phyloP scores from a whole-genome alignment of 2,329 filamentous ascomycete genomes.

The Didymellaceae sp. region DNA sequence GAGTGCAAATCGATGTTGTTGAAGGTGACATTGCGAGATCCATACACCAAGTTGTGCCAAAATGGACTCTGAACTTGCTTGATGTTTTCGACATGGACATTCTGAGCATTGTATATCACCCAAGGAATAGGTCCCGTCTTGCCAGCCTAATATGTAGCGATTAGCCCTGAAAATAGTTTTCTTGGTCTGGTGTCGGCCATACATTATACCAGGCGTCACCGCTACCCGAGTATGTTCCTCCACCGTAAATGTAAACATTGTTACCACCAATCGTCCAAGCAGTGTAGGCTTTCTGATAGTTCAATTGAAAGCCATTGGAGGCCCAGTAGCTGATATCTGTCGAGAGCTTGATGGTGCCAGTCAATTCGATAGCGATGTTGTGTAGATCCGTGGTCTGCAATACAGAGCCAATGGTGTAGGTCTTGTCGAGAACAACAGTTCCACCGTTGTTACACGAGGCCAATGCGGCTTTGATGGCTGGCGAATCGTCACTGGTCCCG shows the following conservation, averaged over 20 bases:
- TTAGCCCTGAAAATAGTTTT: constrained; percentile 64
- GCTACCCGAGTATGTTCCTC: constrained; percentile 69
- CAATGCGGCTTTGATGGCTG: constrained; percentile 61
- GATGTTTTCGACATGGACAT: constrained; percentile 65
- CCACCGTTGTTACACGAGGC: constrained; percentile 68
- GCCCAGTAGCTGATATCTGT: constrained; percentile 74
- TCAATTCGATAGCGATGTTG: constrained; percentile 63
- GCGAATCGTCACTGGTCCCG: constrained; percentile 56
- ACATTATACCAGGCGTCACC: constrained; percentile 70
- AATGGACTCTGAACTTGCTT: constrained; percentile 66
- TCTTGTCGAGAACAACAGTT: constrained; percentile 64
- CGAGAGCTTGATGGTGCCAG: constrained; percentile 67
- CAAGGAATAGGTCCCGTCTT: constrained; percentile 4
- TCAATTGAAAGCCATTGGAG: constrained; percentile 66
- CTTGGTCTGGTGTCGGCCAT: constrained; percentile 64
- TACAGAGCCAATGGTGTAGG: constrained; percentile 68
- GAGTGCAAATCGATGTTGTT: constrained; percentile 67
- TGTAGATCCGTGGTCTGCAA: constrained; percentile 70
- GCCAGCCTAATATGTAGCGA: constrained; percentile 37
- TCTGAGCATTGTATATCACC: constrained; percentile 39
- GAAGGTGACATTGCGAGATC: constrained; percentile 69
- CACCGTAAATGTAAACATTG: constrained; percentile 72
- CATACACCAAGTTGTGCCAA: constrained; percentile 71
- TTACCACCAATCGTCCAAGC: constrained; percentile 72
- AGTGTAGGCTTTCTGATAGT: constrained; percentile 70